Percentiles rank a stretch among this genome's conserved stretches.
Conservation (phyloP, 352 stramenopile species). For the Phytophthora uliginosa region DNA sequence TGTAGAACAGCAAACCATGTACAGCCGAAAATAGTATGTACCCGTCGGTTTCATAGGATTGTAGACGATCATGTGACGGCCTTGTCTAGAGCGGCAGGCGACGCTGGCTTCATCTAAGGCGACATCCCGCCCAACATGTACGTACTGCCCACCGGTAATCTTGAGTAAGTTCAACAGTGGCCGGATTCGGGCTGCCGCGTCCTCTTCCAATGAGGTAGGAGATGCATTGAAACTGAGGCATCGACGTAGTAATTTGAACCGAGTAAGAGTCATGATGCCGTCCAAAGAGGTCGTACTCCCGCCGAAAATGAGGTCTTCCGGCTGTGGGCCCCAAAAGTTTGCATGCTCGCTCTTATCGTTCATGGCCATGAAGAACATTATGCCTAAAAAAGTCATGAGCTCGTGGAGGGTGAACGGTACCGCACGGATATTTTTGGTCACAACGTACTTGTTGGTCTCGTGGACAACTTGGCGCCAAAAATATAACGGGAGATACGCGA, state of each 20-base stretch:
- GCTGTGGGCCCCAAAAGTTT: neutral
- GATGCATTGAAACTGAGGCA: neutral
- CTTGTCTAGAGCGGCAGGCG: neutral
- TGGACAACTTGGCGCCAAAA: neutral
- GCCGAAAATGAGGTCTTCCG: neutral
- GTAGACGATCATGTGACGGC: neutral
- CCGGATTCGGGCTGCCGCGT: too few species aligned
- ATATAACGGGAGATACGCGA: neutral
- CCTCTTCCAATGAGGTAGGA: neutral
- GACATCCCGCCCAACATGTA: too few species aligned
- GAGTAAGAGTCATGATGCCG: neutral
- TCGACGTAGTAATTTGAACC: neutral
- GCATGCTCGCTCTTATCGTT: neutral
- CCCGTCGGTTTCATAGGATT: neutral
- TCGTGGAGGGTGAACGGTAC: neutral
- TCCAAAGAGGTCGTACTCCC: neutral
- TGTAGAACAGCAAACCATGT: slow-evolving; percentile 29
- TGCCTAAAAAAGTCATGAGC: neutral
- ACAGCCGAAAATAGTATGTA: slow-evolving; percentile 15
- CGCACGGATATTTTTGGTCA: neutral
- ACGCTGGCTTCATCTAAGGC: slow-evolving; percentile 5
- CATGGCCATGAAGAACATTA: neutral
- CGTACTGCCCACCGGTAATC: too few species aligned
- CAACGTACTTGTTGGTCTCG: neutral
- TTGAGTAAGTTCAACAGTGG: too few species aligned